Evolutionary conservation across 2,329 filamentous ascomycete species (phyloP), one percentile per base, ranked within the genome.

Genomic region (Hymenoscyphus salicellus): DNA sequence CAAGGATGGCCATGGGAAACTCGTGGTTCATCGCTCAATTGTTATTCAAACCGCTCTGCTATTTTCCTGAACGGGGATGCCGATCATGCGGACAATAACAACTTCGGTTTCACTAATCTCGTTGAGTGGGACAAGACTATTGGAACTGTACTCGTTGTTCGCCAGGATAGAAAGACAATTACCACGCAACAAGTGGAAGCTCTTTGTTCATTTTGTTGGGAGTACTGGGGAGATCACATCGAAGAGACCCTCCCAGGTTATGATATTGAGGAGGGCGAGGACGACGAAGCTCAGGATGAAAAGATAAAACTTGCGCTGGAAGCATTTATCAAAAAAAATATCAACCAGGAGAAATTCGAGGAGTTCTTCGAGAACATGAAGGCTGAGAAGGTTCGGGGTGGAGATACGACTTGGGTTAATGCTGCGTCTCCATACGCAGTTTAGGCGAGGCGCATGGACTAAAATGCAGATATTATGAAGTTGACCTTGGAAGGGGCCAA

Each of bases 121-220:
- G 10, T 28, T 16, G 23, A 60, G 41, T 60, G 58, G 62, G 32
- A 62, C 16, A 30, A 14, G 10, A 26, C 49, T 4, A 49, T 64
- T 36, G 60, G 62, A 4, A 61, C 57, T n/a, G 57, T 63, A 6
- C n/a, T 66, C 2, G 49, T 63, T 10, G 62, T 60, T 10, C 58
- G 63, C 11, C 57, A 63, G 43, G 63, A 66, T 36, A 66, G 56
- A 32, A 59, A 46, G n/a, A 16, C 32, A 0, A 52, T 66, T 11
- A 64, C 57, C 1, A 7, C 32, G 4, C 36, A 58, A 11, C 65
- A 66, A 26, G 62, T 66, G 10, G 60, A 66, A 8, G 62, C 60
- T 7, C 8, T 64, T 17, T 57, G 36, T 10, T 11, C 10, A 7
- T 64, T 61, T 7, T 63, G 57, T 26, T 8, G 30, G 6, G 10